phyloP scores from a whole-genome alignment of 2,329 filamentous ascomycete genomes.

The Colletotrichum somersetense region DNA sequence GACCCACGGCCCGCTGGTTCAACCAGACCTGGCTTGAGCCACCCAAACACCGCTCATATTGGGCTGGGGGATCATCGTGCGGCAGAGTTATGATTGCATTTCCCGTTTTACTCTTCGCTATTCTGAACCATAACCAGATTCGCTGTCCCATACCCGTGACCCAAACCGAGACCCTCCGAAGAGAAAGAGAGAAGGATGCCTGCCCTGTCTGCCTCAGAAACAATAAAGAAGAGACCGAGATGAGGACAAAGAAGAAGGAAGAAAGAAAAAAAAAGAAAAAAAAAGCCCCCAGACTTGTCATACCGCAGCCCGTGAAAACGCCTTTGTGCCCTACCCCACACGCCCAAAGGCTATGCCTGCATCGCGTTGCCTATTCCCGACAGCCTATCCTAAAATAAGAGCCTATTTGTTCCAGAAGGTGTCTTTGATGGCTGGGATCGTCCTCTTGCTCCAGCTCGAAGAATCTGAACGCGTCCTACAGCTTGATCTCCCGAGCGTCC shows the following conservation, averaged over 20 bases:
- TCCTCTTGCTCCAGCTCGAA: neutral
- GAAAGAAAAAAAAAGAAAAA: neutral
- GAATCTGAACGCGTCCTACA: constrained; percentile 56
- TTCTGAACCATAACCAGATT: constrained; percentile 10
- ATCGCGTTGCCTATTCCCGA: neutral
- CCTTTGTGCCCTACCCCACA: neutral
- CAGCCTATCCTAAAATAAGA: constrained; percentile 6
- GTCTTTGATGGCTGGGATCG: neutral
- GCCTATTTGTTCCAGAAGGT: constrained; percentile 10
- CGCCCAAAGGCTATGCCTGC: neutral
- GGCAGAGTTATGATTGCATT: constrained; percentile 1
- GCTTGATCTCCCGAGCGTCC: constrained; percentile 80
- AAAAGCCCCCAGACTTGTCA: neutral
- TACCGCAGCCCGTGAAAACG: neutral
- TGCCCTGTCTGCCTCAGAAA: neutral
- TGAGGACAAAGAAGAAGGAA: neutral
- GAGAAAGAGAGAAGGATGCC: neutral
- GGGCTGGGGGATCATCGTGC: neutral
- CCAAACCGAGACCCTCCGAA: constrained; percentile 3
- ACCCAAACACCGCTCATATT: neutral
- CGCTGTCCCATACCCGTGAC: constrained; percentile 7
- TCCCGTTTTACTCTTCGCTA: constrained; percentile 1
- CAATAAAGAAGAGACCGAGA: neutral
- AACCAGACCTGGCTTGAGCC: neutral
- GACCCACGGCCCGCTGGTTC: neutral